Evolutionary conservation across 805 yeast genomes (phyloP).

Genomic region (Metschnikowia peoriensis): DNA sequence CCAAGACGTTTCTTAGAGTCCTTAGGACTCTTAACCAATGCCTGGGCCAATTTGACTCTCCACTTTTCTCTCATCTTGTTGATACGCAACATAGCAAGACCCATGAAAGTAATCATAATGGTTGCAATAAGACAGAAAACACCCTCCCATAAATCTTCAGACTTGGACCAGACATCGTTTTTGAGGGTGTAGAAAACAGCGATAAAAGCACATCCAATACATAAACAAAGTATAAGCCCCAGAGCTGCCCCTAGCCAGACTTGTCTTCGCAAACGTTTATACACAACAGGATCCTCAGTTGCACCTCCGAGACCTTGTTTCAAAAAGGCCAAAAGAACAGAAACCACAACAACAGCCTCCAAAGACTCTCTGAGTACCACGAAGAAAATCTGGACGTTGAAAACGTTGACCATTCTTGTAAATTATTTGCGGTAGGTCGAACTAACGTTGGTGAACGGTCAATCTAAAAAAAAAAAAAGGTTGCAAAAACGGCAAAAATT

Average conservation of each 20-base stretch:
- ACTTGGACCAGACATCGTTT: constrained; percentile 76
- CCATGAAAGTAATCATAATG: constrained; percentile 86
- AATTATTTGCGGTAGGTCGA: too few species aligned
- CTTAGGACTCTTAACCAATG: constrained; percentile 51
- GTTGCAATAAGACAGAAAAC: constrained; percentile 88
- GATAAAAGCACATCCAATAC: constrained; percentile 89
- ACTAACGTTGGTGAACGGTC: neutral
- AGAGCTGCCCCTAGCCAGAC: constrained; percentile 80
- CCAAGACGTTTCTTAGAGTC: constrained; percentile 45
- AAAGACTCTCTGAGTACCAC: constrained; percentile 90
- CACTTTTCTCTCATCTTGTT: constrained; percentile 97
- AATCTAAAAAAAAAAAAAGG: neutral
- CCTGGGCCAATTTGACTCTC: constrained; percentile 91
- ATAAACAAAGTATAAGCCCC: constrained; percentile 78
- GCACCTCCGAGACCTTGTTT: constrained; percentile 77
- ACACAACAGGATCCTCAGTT: constrained; percentile 46
- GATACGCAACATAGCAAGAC: constrained; percentile 92
- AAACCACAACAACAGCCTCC: constrained; percentile 89
- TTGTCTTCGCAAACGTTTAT: constrained; percentile 66
- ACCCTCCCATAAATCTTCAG: constrained; percentile 98
- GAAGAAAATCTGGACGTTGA: constrained; percentile 76
- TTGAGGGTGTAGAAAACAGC: constrained; percentile 86
- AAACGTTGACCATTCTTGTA: constrained; percentile 26
- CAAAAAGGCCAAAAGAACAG: constrained; percentile 87
- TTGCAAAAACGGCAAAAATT: too few species aligned